phyloP scores from a whole-genome alignment of 306 rosid species.

The Parietaria judaica region DNA sequence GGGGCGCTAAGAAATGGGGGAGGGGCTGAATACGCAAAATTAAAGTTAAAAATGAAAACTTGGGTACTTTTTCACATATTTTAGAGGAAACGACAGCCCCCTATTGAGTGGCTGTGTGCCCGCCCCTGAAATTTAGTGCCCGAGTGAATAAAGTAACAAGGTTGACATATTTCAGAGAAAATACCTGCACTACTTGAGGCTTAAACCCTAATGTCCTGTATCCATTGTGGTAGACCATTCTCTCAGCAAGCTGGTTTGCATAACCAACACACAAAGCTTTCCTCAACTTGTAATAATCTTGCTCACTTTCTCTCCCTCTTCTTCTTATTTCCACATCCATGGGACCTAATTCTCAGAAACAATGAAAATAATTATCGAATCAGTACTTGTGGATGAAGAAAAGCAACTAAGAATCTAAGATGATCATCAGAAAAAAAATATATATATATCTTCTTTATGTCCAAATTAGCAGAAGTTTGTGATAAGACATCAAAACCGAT shows the following conservation, averaged over 20 bases:
- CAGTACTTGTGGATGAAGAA: not conserved
- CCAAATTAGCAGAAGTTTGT: not conserved
- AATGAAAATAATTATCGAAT: slow-evolving; percentile 9
- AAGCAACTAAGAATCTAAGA: slow-evolving; percentile 4
- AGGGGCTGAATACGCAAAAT: too few relatives aligned
- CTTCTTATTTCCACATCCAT: slow-evolving; percentile 46
- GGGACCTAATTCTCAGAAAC: slow-evolving; percentile 37
- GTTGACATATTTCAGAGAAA: too few relatives aligned
- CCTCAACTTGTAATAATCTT: slow-evolving; percentile 61
- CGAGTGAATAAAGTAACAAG: too few relatives aligned
- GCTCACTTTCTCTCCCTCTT: slow-evolving; percentile 38
- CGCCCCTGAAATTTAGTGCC: too few relatives aligned
- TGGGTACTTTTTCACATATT: too few relatives aligned
- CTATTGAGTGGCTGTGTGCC: too few relatives aligned
- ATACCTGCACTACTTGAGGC: slow-evolving; percentile 92
- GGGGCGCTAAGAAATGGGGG: too few relatives aligned
- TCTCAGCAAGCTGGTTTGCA: slow-evolving; percentile 95
- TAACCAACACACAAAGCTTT: slow-evolving; percentile 82
- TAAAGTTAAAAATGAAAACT: too few relatives aligned
- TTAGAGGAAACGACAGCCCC: too few relatives aligned
- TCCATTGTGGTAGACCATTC: slow-evolving; percentile 94
- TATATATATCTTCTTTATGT: not conserved
- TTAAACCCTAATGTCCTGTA: slow-evolving; percentile 83
- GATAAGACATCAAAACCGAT: too few relatives aligned
- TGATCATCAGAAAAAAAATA: slow-evolving; percentile 4